A percentile compares a stretch with the other conserved stretches of the same genome.
phyloP scores from a whole-genome alignment of 1,284 basidiomycete genomes.

The Austroboletus novae-zelandiae region DNA sequence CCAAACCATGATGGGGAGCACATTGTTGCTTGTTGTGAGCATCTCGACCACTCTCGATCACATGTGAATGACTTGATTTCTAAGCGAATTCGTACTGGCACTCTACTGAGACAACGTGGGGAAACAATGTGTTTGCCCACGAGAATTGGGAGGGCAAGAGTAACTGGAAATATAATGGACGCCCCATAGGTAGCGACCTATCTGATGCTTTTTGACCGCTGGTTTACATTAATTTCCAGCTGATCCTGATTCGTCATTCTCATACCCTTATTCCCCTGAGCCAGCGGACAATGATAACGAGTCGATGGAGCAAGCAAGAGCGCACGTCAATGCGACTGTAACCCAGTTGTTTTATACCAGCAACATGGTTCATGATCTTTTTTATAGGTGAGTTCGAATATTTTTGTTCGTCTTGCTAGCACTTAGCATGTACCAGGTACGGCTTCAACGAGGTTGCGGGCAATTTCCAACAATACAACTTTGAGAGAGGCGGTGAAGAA shows the following conservation, averaged over 20 bases:
- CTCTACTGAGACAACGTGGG: constrained; percentile 80
- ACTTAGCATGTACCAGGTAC: constrained; percentile 43
- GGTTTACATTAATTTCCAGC: constrained; percentile 9
- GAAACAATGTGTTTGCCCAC: constrained; percentile 90
- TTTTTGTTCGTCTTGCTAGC: constrained; percentile 18
- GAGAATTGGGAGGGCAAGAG: constrained; percentile 89
- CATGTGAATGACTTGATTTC: background rate
- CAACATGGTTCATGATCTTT: constrained; percentile 80
- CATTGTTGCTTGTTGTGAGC: constrained; percentile 14
- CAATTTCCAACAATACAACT: constrained; percentile 98
- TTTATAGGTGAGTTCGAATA: constrained; percentile 49
- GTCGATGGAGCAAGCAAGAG: constrained; percentile 64
- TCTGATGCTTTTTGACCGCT: background rate
- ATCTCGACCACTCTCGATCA: background rate
- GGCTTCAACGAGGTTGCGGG: constrained; percentile 91
- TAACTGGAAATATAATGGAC: constrained; percentile 73
- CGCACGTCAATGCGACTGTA: constrained; percentile 83
- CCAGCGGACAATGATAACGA: constrained; percentile 44
- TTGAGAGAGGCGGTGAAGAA: constrained; percentile 83
- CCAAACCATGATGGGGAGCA: constrained; percentile 31
- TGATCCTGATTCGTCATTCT: constrained; percentile 43
- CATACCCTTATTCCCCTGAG: constrained; percentile 68
- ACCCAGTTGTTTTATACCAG: constrained; percentile 93
- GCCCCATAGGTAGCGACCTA: constrained; percentile 50
- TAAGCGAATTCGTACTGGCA: constrained; percentile 40